Conservation (phyloP, 768 basidiomycete genomes). For the Suillus americanus region DNA sequence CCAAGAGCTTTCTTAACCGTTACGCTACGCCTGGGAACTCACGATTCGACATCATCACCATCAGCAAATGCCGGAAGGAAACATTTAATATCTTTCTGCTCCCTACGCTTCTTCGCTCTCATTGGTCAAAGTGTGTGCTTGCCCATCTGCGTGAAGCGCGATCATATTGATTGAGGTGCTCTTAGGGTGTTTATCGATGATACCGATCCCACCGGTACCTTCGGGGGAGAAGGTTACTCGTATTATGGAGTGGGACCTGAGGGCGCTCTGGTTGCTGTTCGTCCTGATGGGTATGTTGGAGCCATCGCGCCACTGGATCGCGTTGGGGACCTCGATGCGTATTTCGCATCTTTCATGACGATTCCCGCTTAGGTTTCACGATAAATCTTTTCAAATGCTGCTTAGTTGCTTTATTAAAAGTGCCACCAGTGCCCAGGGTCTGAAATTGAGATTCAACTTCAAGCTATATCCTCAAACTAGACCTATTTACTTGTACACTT, state of each 20-base stretch:
- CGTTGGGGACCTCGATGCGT: conserved; percentile 36
- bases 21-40: conserved; percentile 21
- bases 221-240: conserved; percentile 55
- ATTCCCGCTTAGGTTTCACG: background rate
- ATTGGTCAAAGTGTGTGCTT: conserved; percentile 42
- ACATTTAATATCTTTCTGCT: conserved; percentile 29
- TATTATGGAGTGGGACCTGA: conserved; percentile 44
- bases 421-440: too few species aligned
- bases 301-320: conserved; percentile 49
- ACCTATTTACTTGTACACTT: too few species aligned
- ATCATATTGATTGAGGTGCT: background rate
- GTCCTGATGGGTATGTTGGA: conserved; percentile 56
- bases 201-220: conserved; percentile 38
- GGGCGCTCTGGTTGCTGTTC: conserved; percentile 29
- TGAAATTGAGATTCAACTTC: too few species aligned
- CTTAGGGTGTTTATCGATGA: conserved; percentile 63
- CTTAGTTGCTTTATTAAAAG: too few species aligned
- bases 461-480: too few species aligned
- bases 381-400: too few species aligned
- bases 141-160: background rate
- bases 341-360: conserved; percentile 45
- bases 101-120: conserved; percentile 33
- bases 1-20: conserved; percentile 25
- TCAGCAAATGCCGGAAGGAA: conserved; percentile 31
- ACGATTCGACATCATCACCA: conserved; percentile 32